Evolutionary conservation across 1,284 basidiomycete species (phyloP), one percentile per base, ranked within the genome.

Genomic region (Sporisorium reilianum): DNA sequence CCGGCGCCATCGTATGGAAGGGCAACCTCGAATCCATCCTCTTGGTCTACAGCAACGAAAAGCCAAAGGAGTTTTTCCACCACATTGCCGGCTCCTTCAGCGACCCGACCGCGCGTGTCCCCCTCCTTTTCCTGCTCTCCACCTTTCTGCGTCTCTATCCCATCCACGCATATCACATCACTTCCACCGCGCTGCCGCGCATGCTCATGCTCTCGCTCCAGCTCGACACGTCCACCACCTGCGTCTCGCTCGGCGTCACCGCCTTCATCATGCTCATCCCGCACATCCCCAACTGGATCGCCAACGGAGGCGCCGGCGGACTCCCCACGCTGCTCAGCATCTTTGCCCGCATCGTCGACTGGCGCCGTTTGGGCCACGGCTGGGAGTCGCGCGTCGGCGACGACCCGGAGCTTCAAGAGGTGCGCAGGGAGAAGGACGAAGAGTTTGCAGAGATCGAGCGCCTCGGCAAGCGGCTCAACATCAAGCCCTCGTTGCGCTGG

Each of bases 181-280:
- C 80, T 18, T 58, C 62, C 8, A 84, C 83, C 10, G 56, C 64
- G 0, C 67, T 84, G n/a, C 72, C 78, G 10, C 55, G 58, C 25
- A 63, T 76, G 63, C 58, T 83, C 36, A 48, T 82, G 18, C 56
- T 78, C 20, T 70, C 70, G 41, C 62, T 83, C 8, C 76, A 80
- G 59, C 64, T 78, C 36, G 81, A 82, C 53, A 78, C 79, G 6
- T 76, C 71, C 9, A 77, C 77, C 38, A 81, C 75, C 10, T 59
- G 69, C 49, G 60, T 79, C 45, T 64, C 80, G 44, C 71, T 82
- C 38, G 79, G 80, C 22, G 61, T 80, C 40, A 76, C 76, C 7
- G 75, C 79, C 10, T 59, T 83, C 23, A 70, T 81, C 51, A 84
- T 83, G 68, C 72, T 84, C 45, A 66, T 84, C 36, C 83, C 83